Percentiles rank a stretch among this genome's conserved stretches.
Evolutionary conservation across 163 green algal genomes (phyloP).

Genomic region (Volvox carteri): DNA sequence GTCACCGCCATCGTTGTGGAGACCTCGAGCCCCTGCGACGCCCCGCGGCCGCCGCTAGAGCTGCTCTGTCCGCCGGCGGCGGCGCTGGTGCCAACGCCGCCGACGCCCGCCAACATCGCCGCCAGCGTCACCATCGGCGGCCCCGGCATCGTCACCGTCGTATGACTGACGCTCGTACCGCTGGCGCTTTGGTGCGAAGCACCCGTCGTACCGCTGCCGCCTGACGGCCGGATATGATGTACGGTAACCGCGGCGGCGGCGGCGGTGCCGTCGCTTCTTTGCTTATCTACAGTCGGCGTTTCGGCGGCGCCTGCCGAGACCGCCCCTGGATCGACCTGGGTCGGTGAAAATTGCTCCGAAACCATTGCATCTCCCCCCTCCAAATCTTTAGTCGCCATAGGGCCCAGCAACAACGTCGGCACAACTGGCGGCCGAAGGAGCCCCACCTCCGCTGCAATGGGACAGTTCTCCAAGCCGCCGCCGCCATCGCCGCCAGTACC

Average conservation of each 20-base stretch:
- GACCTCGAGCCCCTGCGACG: not conserved
- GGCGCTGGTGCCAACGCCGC: not conserved
- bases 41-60: not conserved
- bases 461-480: constrained; percentile 3
- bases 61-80: not conserved
- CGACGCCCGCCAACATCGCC: not conserved
- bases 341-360: too few species aligned
- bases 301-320: not conserved
- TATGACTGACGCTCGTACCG: not conserved
- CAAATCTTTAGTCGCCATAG: not conserved
- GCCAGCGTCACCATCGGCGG: not conserved
- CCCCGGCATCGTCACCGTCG: not conserved
- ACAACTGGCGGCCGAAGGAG: not conserved
- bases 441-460: constrained; percentile 22
- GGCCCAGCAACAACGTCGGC: not conserved
- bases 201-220: constrained; percentile 6
- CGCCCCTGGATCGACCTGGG: too few species aligned
- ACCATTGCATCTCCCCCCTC: not conserved
- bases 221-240: not conserved
- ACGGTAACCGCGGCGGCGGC: not conserved
- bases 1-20: constrained; percentile 22
- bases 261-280: not conserved
- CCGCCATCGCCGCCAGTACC: too few species aligned
- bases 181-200: not conserved
- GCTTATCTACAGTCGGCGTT: not conserved